Evolutionary conservation across 495 filamentous ascomycete species (phyloP), one percentile per base, ranked within the genome.

Genomic region (Cercophora sp.): DNA sequence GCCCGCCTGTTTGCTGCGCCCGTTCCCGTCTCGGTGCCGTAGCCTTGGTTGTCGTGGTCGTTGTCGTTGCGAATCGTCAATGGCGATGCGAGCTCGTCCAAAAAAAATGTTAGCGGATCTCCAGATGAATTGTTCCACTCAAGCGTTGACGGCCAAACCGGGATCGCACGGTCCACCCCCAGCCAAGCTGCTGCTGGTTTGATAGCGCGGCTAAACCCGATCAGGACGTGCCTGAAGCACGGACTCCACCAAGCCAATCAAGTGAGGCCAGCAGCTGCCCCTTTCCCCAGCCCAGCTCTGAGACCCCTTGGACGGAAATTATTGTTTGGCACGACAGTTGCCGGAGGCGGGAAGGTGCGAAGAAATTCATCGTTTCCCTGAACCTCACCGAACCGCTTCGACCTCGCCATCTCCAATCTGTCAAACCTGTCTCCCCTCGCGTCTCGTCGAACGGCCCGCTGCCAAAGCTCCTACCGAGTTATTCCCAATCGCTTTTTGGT

Each of bases 291-390:
- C 62, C 57, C 51, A 57, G 57, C 54, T 58, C 29, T 50, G 54
- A 35, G 58, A 58, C 61, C 64, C 64, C 65, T 71, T 67, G 64
- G 36, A 65, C 59, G 71, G 72, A 73, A 76, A 74, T 76, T 73
- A 73, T 73, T 74, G 63, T 72, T 69, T 69, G 51, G 67, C 64
- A 68, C 31, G 46, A 55, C 48, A 59, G 55, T 67, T 66, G 66
- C 65, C 45, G 56, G 46, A 62, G 63, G 62, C 63, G 56, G 63
- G 58, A 66, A 67, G 60, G 56, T 61, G 58, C 61, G 55, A 65
- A 56, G 53, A 67, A 62, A 60, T 52, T 60, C 61, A 41, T 51
- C 18, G 35, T 15, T 43, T 43, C 25, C 59, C 61, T 51, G 54
- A 59, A 53, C 46, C 42, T 57, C 54, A 39, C 51, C 44, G 20